phyloP scores from a whole-genome alignment of 2,329 filamentous ascomycete genomes.

The Verticillium isaacii region DNA sequence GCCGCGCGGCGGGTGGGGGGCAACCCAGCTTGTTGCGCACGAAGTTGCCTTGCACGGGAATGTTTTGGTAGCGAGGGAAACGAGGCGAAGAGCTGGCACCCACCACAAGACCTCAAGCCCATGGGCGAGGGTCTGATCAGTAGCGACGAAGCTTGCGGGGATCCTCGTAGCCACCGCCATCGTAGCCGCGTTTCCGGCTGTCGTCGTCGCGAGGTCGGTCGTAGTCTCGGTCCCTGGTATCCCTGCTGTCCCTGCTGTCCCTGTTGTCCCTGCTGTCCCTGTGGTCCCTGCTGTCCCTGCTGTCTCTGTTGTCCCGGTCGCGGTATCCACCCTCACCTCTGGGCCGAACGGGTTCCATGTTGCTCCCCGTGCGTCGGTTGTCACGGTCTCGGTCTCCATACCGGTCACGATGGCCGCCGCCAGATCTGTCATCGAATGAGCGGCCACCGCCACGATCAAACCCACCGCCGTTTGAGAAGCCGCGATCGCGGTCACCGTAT shows the following conservation, averaged over 20 bases:
- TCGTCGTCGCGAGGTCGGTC: constrained; percentile 56
- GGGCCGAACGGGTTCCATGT: constrained; percentile 76
- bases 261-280: constrained; percentile 18
- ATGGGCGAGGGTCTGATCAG: constrained; percentile 33
- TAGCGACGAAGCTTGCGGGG: constrained; percentile 62
- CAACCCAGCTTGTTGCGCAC: neutral
- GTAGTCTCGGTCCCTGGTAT: constrained; percentile 32
- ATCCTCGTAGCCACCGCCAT: constrained; percentile 78
- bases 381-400: constrained; percentile 20
- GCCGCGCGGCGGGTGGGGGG: neutral
- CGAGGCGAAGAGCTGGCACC: constrained; percentile 19
- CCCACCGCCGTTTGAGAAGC: constrained; percentile 37
- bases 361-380: constrained; percentile 62
- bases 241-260: constrained; percentile 34
- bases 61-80: constrained; percentile 8
- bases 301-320: constrained; percentile 16
- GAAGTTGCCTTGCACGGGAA: neutral
- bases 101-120: constrained; percentile 34
- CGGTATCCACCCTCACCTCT: constrained; percentile 53
- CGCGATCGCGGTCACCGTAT: constrained; percentile 27
- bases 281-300: constrained; percentile 32
- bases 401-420: constrained; percentile 37
- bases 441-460: constrained; percentile 42
- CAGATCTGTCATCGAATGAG: constrained; percentile 26
- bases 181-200: constrained; percentile 65